These are phyloP conservation scores for Candida loeiensis DNA, from an alignment of 805 yeast genomes.

Conservation along the genomic window DNA sequence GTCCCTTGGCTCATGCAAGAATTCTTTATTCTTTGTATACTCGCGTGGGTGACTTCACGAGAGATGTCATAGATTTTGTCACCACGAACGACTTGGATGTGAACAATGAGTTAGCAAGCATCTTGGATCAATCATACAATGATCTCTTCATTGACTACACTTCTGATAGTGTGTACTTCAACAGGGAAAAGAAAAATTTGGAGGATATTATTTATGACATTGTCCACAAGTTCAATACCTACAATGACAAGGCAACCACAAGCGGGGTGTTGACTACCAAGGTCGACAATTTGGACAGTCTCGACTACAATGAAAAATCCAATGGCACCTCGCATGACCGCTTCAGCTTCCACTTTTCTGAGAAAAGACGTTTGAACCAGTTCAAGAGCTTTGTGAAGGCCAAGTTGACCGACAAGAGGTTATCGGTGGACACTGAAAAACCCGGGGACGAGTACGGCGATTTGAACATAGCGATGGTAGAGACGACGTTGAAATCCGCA, in stretches of 20 bases:
- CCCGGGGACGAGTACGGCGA: slow-evolving; percentile 22
- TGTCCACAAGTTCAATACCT: slow-evolving; percentile 42
- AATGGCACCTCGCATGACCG: slow-evolving; percentile 20
- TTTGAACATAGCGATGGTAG: slow-evolving; percentile 48
- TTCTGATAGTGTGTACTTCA: slow-evolving; percentile 65
- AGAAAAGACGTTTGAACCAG: slow-evolving; percentile 47
- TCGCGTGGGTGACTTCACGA: slow-evolving; percentile 56
- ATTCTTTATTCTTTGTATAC: slow-evolving; percentile 65
- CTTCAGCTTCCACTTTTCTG: slow-evolving; percentile 31
- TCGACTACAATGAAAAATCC: slow-evolving; percentile 18
- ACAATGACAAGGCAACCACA: slow-evolving; percentile 33
- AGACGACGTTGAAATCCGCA: slow-evolving; percentile 60
- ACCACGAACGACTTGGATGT: slow-evolving; percentile 44
- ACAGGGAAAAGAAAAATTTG: slow-evolving; percentile 63
- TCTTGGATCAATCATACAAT: slow-evolving; percentile 68
- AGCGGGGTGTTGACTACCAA: slow-evolving; percentile 34
- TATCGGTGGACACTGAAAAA: slow-evolving; percentile 13
- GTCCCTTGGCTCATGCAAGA: slow-evolving; percentile 72
- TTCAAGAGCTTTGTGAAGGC: slow-evolving; percentile 56
- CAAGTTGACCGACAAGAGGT: slow-evolving; percentile 39
- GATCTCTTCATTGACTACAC: slow-evolving; percentile 72
- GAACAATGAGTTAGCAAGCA: slow-evolving; percentile 41
- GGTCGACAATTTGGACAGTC: slow-evolving; percentile 33
- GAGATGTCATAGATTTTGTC: slow-evolving; percentile 61
- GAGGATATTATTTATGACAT: slow-evolving; percentile 48